Percentiles rank a stretch among this genome's conserved stretches.
phyloP scores from a whole-genome alignment of 148 eudicot species.

The Chenopodium berlandieri region DNA sequence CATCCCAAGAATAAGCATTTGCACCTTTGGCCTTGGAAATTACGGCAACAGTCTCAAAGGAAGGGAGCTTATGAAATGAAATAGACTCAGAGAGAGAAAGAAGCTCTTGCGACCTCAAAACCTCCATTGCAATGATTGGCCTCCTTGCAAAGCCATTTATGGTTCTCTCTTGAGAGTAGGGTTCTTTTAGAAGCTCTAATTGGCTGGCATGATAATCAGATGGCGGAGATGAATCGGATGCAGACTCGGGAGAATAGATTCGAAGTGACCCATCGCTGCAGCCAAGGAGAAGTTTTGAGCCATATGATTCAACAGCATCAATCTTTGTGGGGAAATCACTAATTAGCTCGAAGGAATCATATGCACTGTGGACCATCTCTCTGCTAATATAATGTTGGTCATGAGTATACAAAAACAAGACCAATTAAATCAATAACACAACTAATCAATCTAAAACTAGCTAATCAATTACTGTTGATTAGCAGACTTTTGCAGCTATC shows the following conservation, averaged over 20 bases:
- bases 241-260: conserved; percentile 66
- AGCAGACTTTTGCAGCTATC: no score
- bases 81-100: conserved; percentile 83
- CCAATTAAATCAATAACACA: conserved; percentile 23
- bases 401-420: neutral
- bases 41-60: conserved; percentile 77
- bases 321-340: conserved; percentile 48
- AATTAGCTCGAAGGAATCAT: conserved; percentile 63
- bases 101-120: conserved; percentile 60
- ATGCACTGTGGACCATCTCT: conserved; percentile 87
- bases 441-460: no score
- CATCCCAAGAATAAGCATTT: conserved; percentile 87
- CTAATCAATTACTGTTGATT: no score
- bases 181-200: conserved; percentile 45
- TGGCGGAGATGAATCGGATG: conserved; percentile 36
- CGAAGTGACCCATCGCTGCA: conserved; percentile 80
- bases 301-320: conserved; percentile 76
- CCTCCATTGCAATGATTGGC: conserved; percentile 72
- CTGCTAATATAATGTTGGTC: neutral
- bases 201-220: conserved; percentile 31
- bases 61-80: conserved; percentile 68
- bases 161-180: conserved; percentile 55
- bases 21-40: conserved; percentile 95
- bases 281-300: conserved; percentile 52
- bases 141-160: conserved; percentile 61